A percentile compares a stretch with the other conserved stretches of the same genome.
Evolutionary conservation across 2,329 filamentous ascomycete species (phyloP).

Genomic region (Curvularia sp.): DNA sequence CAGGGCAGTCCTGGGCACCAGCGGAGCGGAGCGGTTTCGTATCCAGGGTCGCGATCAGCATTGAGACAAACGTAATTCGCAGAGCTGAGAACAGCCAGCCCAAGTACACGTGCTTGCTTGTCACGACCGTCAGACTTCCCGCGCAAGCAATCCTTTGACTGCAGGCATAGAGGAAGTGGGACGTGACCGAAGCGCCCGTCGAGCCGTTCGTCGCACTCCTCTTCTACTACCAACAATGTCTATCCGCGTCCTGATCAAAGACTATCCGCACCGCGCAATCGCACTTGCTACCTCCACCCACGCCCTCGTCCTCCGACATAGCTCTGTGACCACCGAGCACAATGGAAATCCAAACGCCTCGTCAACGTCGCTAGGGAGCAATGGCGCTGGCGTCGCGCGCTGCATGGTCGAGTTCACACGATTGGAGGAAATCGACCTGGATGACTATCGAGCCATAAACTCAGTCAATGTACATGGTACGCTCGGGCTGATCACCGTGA

Average conservation of each 20-base stretch:
- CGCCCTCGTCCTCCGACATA: conserved; percentile 85
- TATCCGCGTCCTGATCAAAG: conserved; percentile 82
- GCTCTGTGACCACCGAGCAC: conserved; percentile 66
- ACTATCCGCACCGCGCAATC: conserved; percentile 86
- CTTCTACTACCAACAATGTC: conserved; percentile 42
- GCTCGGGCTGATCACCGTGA: conserved; percentile 83
- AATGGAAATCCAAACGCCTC: conserved; percentile 63
- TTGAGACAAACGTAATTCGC: conserved; percentile 22
- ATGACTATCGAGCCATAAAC: conserved; percentile 78
- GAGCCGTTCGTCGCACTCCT: conserved; percentile 16
- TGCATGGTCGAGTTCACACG: conserved; percentile 90
- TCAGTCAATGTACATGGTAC: conserved; percentile 82
- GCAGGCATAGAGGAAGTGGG: conserved; percentile 14
- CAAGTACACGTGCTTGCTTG: conserved; percentile 36
- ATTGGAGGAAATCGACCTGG: conserved; percentile 69
- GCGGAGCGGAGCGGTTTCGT: conserved; percentile 23
- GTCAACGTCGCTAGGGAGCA: conserved; percentile 58
- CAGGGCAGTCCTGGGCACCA: conserved; percentile 31
- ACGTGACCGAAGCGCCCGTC: conserved; percentile 32
- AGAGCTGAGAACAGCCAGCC: conserved; percentile 26
- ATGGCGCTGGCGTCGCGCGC: conserved; percentile 55
- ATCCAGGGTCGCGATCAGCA: conserved; percentile 25
- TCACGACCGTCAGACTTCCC: conserved; percentile 19
- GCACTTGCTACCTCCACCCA: conserved; percentile 81
- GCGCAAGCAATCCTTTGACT: conserved; percentile 4